Evolutionary conservation across 148 eudicot genomes (phyloP).

Genomic region (Fagopyrum homotropicum): DNA sequence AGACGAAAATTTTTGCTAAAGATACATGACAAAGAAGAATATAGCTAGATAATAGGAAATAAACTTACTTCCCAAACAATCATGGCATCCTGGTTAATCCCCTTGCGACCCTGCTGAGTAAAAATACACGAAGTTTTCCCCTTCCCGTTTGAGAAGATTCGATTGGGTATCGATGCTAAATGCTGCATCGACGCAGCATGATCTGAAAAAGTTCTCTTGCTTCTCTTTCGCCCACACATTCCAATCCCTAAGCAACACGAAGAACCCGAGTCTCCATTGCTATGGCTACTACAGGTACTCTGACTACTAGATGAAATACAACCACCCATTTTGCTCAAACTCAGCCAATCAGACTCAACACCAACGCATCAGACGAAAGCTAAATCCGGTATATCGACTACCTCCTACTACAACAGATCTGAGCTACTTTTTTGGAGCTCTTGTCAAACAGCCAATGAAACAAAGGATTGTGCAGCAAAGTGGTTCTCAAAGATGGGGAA

Average conservation of each 20-base stretch:
- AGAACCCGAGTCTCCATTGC: conserved; percentile 49
- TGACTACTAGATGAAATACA: conserved; percentile 71
- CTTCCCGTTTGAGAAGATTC: conserved; percentile 73
- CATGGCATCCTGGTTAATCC: conserved; percentile 98
- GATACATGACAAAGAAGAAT: background rate
- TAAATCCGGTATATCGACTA: conserved; percentile 5
- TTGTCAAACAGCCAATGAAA: conserved; percentile 9
- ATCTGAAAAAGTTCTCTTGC: conserved; percentile 67
- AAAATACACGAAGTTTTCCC: conserved; percentile 81
- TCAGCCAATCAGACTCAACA: conserved; percentile 22
- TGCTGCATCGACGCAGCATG: conserved; percentile 54
- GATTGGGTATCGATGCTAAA: conserved; percentile 68
- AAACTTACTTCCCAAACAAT: conserved; percentile 96
- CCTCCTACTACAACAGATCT: conserved; percentile 24
- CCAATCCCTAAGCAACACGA: conserved; percentile 48
- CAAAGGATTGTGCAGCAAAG: conserved; percentile 13
- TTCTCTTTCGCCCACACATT: conserved; percentile 48
- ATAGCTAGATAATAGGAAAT: background rate
- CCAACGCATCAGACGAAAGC: conserved; percentile 30
- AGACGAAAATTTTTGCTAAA: background rate
- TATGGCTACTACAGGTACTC: conserved; percentile 56
- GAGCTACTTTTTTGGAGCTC: background rate
- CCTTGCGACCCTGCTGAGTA: conserved; percentile 98
- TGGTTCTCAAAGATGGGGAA: conserved; percentile 16
- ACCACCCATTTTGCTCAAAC: conserved; percentile 70